These are phyloP conservation scores for Crepidotus variabilis DNA, from an alignment of 768 basidiomycete genomes.

Conservation along the genomic window DNA sequence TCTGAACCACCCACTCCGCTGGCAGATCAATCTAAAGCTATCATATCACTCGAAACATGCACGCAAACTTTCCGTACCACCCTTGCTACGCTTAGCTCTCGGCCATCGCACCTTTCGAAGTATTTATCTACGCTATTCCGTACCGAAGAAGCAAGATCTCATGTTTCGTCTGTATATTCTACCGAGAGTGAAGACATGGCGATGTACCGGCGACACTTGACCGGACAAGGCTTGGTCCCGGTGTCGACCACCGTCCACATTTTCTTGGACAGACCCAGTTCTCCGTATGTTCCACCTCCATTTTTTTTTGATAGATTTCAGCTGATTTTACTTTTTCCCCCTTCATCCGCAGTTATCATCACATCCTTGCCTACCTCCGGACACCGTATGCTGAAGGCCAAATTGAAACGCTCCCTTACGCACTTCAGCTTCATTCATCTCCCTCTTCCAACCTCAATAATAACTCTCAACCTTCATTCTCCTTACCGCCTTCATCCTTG, in stretches of 20 bases:
- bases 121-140: constrained; percentile 47
- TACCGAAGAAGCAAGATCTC: constrained; percentile 31
- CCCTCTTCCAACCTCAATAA: constrained; percentile 19
- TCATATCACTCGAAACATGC: constrained; percentile 74
- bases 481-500: background rate
- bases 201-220: constrained; percentile 60
- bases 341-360: constrained; percentile 50
- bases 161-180: constrained; percentile 55
- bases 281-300: constrained; percentile 54
- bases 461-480: constrained; percentile 4
- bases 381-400: constrained; percentile 42
- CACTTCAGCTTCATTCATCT: constrained; percentile 44
- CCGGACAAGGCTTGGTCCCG: constrained; percentile 51
- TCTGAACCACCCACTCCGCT: constrained; percentile 46
- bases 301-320: background rate
- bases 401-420: constrained; percentile 56
- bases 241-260: constrained; percentile 53
- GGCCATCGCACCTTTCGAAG: constrained; percentile 62
- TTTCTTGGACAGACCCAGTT: constrained; percentile 77
- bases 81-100: constrained; percentile 60
- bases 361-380: constrained; percentile 72
- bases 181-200: constrained; percentile 48
- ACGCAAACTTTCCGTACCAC: constrained; percentile 65
- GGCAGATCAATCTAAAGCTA: constrained; percentile 55
- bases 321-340: background rate